These are phyloP conservation scores for Ganoderma multipileum DNA, from an alignment of 1,284 basidiomycete genomes.

Conservation along the genomic window DNA sequence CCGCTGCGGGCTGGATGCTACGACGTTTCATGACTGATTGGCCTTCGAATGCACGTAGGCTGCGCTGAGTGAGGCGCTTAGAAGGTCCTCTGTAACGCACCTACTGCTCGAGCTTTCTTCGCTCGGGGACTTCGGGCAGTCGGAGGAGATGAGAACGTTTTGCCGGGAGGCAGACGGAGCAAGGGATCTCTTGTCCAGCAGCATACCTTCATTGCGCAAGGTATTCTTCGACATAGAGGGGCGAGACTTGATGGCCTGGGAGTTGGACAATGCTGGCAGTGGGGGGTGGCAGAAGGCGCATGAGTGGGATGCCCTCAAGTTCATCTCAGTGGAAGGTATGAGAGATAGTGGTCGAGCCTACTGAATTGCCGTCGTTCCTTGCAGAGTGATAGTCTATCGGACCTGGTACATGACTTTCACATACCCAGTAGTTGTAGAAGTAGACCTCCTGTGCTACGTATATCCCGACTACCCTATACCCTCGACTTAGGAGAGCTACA, in stretches of 20 bases:
- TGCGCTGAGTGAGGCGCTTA: not conserved
- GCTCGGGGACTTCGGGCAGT: not conserved
- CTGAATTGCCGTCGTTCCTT: not conserved
- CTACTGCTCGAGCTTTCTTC: not conserved
- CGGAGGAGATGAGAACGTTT: not conserved
- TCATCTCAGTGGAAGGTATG: not conserved
- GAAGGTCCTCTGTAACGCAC: not conserved
- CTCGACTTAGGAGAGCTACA: too few species aligned
- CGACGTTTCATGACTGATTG: not conserved
- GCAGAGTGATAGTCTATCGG: too few species aligned
- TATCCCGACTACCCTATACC: too few species aligned
- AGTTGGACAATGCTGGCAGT: not conserved
- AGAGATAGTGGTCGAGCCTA: not conserved
- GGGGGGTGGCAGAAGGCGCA: not conserved
- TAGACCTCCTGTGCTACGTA: too few species aligned
- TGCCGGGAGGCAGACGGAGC: not conserved
- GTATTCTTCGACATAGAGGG: slow-evolving; percentile 2
- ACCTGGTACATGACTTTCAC: too few species aligned
- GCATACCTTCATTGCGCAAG: not conserved
- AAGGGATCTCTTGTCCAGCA: not conserved
- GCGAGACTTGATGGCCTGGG: not conserved
- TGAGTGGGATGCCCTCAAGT: not conserved
- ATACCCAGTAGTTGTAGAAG: too few species aligned
- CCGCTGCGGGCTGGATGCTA: not conserved
- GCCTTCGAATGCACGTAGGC: not conserved